These are phyloP conservation scores for Naganishia friedmannii DNA, from an alignment of 768 basidiomycete species.

Conservation along the genomic window DNA sequence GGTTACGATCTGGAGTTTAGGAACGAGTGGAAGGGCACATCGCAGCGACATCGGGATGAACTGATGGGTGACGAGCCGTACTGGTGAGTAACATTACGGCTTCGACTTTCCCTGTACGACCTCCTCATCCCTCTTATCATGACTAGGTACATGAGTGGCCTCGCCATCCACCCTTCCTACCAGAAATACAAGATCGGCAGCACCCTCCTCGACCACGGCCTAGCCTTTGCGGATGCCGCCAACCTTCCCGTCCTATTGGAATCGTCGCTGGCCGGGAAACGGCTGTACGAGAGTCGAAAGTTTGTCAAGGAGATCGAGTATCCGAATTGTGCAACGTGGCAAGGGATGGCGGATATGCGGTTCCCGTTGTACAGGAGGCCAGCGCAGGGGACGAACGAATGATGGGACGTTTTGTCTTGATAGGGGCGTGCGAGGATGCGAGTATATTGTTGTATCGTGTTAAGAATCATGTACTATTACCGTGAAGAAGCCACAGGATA, in stretches of 20 bases:
- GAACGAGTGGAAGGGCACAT: not conserved
- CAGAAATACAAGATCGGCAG: constrained; percentile 24
- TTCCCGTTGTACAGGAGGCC: constrained; percentile 19
- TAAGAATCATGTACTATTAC: too few relatives aligned
- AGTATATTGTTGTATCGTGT: too few relatives aligned
- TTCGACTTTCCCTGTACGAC: too few relatives aligned
- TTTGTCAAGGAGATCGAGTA: constrained; percentile 30
- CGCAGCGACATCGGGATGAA: constrained; percentile 12
- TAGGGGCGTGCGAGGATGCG: too few relatives aligned
- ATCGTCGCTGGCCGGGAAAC: constrained; percentile 7
- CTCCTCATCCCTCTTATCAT: not conserved
- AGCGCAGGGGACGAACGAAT: too few relatives aligned
- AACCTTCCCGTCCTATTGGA: constrained; percentile 4
- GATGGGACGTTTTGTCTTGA: too few relatives aligned
- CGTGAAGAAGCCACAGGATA: too few relatives aligned
- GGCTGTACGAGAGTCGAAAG: constrained; percentile 26
- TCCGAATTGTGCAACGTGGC: not conserved
- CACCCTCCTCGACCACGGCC: constrained; percentile 27
- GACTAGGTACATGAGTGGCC: constrained; percentile 26
- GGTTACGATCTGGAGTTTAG: constrained; percentile 12
- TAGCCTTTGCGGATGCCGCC: not conserved
- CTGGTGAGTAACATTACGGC: not conserved
- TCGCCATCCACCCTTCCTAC: constrained; percentile 23
- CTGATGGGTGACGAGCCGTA: constrained; percentile 18
- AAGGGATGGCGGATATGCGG: constrained; percentile 7